A percentile compares a stretch with the other conserved stretches of the same genome.
These are phyloP conservation scores for Aspergillus fumigatiaffinis DNA, from an alignment of 2,329 filamentous ascomycete species.

Conservation along the genomic window DNA sequence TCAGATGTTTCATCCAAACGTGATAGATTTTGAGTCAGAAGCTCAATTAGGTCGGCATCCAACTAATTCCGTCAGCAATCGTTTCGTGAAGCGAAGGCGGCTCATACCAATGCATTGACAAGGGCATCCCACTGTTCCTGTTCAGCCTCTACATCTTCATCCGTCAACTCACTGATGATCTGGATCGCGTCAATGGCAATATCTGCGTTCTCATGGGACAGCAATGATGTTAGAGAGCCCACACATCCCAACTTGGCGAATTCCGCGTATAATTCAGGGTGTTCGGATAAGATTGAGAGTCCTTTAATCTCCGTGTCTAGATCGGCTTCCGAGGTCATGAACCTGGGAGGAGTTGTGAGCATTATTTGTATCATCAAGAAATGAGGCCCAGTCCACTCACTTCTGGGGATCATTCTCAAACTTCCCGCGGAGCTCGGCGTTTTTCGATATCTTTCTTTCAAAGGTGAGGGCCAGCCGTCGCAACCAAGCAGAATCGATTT, in stretches of 20 bases:
- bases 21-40: constrained; percentile 56
- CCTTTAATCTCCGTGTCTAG: constrained; percentile 83
- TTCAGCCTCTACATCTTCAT: constrained; percentile 82
- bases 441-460: constrained; percentile 86
- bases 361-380: neutral
- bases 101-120: constrained; percentile 56
- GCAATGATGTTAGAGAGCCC: constrained; percentile 69
- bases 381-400: constrained; percentile 34
- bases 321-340: constrained; percentile 83
- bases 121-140: constrained; percentile 77
- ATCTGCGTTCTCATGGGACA: constrained; percentile 95
- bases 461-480: constrained; percentile 76
- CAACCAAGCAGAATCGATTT: constrained; percentile 79
- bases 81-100: no score
- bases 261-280: constrained; percentile 76
- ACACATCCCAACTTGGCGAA: constrained; percentile 73
- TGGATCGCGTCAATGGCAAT: constrained; percentile 90
- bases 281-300: constrained; percentile 80
- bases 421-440: constrained; percentile 81
- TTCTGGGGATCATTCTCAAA: constrained; percentile 76
- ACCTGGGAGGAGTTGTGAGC: constrained; percentile 35
- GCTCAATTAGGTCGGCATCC: constrained; percentile 40
- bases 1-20: constrained; percentile 71
- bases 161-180: constrained; percentile 84
- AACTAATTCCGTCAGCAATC: constrained; percentile 28